Evolutionary conservation across 1,284 basidiomycete genomes (phyloP), one percentile per base, ranked within the genome.

Genomic region (Apiotrichum sp.): DNA sequence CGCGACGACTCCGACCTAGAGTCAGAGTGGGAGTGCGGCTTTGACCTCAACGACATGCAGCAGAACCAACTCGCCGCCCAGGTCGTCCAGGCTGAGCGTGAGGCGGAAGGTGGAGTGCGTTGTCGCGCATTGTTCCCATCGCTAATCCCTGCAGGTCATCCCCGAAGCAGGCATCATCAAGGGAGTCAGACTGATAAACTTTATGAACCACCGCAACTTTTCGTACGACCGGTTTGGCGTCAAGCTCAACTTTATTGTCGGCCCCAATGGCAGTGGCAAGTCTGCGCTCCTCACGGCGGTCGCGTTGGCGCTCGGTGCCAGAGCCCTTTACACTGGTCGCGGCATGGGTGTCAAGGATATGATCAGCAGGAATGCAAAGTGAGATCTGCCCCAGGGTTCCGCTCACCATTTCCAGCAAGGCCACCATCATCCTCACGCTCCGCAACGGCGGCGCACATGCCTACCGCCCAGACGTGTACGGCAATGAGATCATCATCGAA

Each of bases 191-290:
- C 84, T 96, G 81, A 80, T 85, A 69, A 88, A 97, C 73, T 98
- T 98, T 77, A 97, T 98, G 93, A 97, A 93, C 72, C 96, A 98
- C 78, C 82, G 84, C 68, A 85, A 83, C 72, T 81, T 93, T 47
- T 84, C 81, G 0, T 46, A 8, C 3, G 88, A 96, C 73, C 80
- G 81, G 5, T 90, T 96, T 64, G 90, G 87, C 0, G 86, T 87
- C 3, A 89, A 92, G 72, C 88, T 98, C 71, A 98, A 98, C 77
- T 98, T 98, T 70, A 87, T 99, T 63, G 95, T 97, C 56, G 96
- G 96, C 81, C 77, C 72, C 80, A 83, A 82, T 65, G 80, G 81
- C 43, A 77, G 75, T 75, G 93, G 96, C 11, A 98, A 98, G 78
- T 95, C 90, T 70, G 93, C 96, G 1, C 86, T 97, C 41, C 80